A percentile compares a stretch with the other conserved stretches of the same genome.
These are phyloP conservation scores for Medicago ruthenica DNA, from an alignment of 306 rosid genomes.

Conservation along the genomic window DNA sequence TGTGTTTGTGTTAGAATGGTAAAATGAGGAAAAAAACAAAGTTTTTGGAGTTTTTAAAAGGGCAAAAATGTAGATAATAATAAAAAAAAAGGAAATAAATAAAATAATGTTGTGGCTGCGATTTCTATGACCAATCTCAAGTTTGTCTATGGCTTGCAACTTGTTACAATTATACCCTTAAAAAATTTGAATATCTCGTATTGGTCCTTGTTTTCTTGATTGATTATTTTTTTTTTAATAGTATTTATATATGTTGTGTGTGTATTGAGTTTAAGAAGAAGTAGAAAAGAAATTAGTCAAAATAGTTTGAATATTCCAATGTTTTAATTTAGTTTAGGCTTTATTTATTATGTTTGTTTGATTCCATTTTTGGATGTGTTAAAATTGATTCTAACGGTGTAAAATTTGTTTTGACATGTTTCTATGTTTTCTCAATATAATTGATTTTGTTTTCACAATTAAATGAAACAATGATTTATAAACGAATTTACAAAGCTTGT, in stretches of 20 bases:
- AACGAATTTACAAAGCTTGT: too few species aligned
- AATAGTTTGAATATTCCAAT: not conserved
- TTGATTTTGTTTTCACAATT: too few species aligned
- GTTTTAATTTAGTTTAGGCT: not conserved
- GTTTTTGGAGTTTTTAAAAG: slow-evolving; percentile 22
- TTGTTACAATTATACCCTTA: slow-evolving; percentile 8
- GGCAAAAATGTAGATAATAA: not conserved
- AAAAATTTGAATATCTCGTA: slow-evolving; percentile 2
- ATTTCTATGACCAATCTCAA: slow-evolving; percentile 50
- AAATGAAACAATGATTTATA: too few species aligned
- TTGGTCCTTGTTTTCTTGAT: not conserved
- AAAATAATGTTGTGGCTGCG: slow-evolving; percentile 42
- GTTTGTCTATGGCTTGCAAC: slow-evolving; percentile 13
- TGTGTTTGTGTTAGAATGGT: not conserved
- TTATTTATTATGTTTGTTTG: not conserved
- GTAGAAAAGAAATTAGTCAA: not conserved
- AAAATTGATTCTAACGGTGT: too few species aligned
- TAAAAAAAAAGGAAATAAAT: not conserved
- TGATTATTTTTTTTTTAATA: not conserved
- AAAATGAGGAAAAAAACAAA: not conserved
- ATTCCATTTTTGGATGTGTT: too few species aligned
- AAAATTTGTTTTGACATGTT: too few species aligned
- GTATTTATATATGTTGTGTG: not conserved
- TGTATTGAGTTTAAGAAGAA: not conserved
- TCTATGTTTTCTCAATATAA: too few species aligned